Percentiles rank a stretch among this genome's conserved stretches.
Conservation (phyloP, 192 early-diverging fungal genomes). For the Radiomyces spectabilis region DNA sequence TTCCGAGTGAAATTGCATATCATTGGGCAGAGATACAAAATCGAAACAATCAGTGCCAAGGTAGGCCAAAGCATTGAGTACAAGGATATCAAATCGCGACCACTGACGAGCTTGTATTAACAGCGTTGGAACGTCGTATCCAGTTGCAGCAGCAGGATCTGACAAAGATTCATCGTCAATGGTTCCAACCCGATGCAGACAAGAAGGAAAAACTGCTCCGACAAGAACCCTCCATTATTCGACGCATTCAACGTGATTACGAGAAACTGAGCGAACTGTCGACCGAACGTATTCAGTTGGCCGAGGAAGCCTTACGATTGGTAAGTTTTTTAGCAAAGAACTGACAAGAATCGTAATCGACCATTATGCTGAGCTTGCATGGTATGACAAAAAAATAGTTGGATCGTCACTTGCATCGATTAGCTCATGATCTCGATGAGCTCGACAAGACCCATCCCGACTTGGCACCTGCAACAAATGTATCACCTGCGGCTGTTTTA, state of each 20-base stretch:
- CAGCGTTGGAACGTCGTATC: conserved; percentile 16
- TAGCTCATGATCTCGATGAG: conserved; percentile 18
- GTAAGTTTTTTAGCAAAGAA: conserved; percentile 1
- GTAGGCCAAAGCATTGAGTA: neutral
- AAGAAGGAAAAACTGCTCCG: conserved; percentile 13
- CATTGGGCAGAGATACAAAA: conserved; percentile 28
- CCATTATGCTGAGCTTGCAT: neutral
- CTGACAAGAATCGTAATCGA: neutral
- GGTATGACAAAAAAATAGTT: no score
- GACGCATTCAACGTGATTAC: conserved; percentile 18
- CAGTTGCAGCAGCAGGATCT: conserved; percentile 13
- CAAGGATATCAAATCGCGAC: neutral
- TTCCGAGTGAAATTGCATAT: conserved; percentile 29
- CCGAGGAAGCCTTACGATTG: conserved; percentile 20
- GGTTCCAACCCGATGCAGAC: conserved; percentile 14
- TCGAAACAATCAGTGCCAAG: conserved; percentile 13
- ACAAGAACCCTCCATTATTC: conserved; percentile 18
- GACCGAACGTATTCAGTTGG: conserved; percentile 14
- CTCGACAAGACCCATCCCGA: conserved; percentile 11
- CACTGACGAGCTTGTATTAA: neutral
- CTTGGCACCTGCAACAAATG: neutral
- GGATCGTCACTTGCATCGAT: conserved; percentile 16
- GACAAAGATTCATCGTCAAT: conserved; percentile 17
- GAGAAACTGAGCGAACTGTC: conserved; percentile 15
- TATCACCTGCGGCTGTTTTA: neutral